Conservation (phyloP, 768 basidiomycete species). For the Hortiboletus campestris region DNA sequence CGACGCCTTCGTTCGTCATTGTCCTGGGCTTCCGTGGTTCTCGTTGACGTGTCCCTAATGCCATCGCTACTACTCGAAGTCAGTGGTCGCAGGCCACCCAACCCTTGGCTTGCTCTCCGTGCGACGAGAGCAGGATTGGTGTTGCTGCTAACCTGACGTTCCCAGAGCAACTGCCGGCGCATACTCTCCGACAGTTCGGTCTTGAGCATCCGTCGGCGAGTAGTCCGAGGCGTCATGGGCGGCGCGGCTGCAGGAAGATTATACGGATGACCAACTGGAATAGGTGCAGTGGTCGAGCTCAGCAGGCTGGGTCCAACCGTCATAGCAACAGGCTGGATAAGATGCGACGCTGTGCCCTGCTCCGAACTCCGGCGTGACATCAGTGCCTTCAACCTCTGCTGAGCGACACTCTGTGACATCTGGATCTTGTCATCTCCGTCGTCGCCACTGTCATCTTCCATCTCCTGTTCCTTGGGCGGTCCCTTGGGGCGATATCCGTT, state of each 20-base stretch:
- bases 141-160: constrained; percentile 59
- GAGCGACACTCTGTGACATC: constrained; percentile 66
- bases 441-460: constrained; percentile 63
- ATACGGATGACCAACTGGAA: constrained; percentile 64
- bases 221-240: constrained; percentile 83
- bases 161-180: constrained; percentile 79
- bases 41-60: constrained; percentile 10
- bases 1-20: constrained; percentile 41
- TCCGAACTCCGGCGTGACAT: constrained; percentile 46
- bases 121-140: constrained; percentile 43
- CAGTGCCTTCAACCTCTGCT: constrained; percentile 61
- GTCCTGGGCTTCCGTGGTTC: constrained; percentile 30
- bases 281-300: constrained; percentile 45
- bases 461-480: constrained; percentile 59
- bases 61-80: constrained; percentile 30
- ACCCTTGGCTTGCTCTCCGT: constrained; percentile 27
- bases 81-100: constrained; percentile 34
- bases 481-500: constrained; percentile 62
- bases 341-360: constrained; percentile 18
- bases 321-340: constrained; percentile 17
- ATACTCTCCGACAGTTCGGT: constrained; percentile 85
- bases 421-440: constrained; percentile 51
- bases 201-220: constrained; percentile 77
- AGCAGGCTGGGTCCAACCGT: constrained; percentile 20
- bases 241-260: constrained; percentile 64